These are phyloP conservation scores for Fusarium nelsonii DNA, from an alignment of 2,329 filamentous ascomycete species.

Conservation along the genomic window DNA sequence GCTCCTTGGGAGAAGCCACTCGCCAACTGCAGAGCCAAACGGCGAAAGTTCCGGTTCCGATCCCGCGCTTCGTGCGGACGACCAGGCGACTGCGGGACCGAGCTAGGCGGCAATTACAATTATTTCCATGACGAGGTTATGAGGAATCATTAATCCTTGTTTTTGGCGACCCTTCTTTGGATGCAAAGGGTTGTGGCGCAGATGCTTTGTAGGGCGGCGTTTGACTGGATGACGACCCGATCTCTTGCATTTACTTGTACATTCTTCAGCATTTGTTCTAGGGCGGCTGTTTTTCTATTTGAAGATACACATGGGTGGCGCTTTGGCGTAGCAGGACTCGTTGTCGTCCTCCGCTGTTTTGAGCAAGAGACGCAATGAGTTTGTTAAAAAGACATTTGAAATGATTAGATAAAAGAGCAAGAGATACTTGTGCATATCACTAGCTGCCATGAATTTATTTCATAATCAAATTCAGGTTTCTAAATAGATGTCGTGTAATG, in stretches of 20 bases:
- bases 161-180: constrained; percentile 22
- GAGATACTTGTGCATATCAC: constrained; percentile 1
- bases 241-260: constrained; percentile 32
- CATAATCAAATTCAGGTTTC: neutral
- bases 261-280: constrained; percentile 39
- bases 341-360: constrained; percentile 18
- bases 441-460: neutral
- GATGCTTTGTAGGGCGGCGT: constrained; percentile 38
- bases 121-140: constrained; percentile 18
- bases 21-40: constrained; percentile 35
- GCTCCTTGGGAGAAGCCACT: constrained; percentile 32
- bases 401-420: constrained; percentile 11
- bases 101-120: neutral
- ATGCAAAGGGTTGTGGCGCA: constrained; percentile 39
- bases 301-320: constrained; percentile 35
- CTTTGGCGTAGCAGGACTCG: constrained; percentile 34
- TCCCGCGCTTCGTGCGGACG: constrained; percentile 42
- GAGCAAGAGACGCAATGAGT: constrained; percentile 11
- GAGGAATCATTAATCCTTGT: constrained; percentile 4
- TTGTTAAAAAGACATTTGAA: constrained; percentile 6
- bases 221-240: constrained; percentile 37
- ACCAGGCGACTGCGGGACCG: constrained; percentile 24
- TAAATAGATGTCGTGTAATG: neutral
- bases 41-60: constrained; percentile 43
- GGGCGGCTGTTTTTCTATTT: constrained; percentile 28